A percentile compares a stretch with the other conserved stretches of the same genome.
These are phyloP conservation scores for Yarrowia divulgata DNA, from an alignment of 805 yeast species.

Conservation along the genomic window DNA sequence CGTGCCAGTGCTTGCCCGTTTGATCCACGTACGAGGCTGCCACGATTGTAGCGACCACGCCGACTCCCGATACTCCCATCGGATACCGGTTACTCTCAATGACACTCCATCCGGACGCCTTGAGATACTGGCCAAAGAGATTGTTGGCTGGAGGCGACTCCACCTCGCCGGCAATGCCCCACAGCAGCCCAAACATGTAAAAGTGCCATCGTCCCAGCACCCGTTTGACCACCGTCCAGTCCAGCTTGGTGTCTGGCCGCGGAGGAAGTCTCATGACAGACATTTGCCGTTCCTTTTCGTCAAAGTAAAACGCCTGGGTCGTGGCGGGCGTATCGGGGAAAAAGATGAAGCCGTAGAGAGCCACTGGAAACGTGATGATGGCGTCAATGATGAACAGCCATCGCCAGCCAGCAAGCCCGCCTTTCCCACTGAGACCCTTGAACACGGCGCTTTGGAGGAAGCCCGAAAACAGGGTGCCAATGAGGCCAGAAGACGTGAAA, in stretches of 20 bases:
- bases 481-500: slow-evolving; percentile 53
- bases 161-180: slow-evolving; percentile 53
- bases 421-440: slow-evolving; percentile 52
- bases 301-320: slow-evolving; percentile 48
- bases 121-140: slow-evolving; percentile 52
- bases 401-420: slow-evolving; percentile 53
- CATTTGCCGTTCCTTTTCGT: slow-evolving; percentile 48
- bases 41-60: slow-evolving; percentile 54
- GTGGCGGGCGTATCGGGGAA: slow-evolving; percentile 41
- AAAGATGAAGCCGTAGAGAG: slow-evolving; percentile 40
- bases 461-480: slow-evolving; percentile 57
- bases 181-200: slow-evolving; percentile 49
- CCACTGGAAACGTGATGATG: slow-evolving; percentile 41
- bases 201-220: slow-evolving; percentile 49
- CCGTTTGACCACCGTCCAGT: slow-evolving; percentile 44
- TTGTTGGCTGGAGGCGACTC: slow-evolving; percentile 55
- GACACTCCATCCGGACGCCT: slow-evolving; percentile 49
- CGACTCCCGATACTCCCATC: slow-evolving; percentile 54
- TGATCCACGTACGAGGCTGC: slow-evolving; percentile 52
- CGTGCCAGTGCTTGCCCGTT: slow-evolving; percentile 51
- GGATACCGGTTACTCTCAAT: slow-evolving; percentile 54
- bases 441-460: slow-evolving; percentile 57
- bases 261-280: slow-evolving; percentile 48
- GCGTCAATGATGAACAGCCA: slow-evolving; percentile 43
- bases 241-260: slow-evolving; percentile 47